Evolutionary conservation across 2,329 filamentous ascomycete genomes (phyloP).

Genomic region (Claviceps citrina): DNA sequence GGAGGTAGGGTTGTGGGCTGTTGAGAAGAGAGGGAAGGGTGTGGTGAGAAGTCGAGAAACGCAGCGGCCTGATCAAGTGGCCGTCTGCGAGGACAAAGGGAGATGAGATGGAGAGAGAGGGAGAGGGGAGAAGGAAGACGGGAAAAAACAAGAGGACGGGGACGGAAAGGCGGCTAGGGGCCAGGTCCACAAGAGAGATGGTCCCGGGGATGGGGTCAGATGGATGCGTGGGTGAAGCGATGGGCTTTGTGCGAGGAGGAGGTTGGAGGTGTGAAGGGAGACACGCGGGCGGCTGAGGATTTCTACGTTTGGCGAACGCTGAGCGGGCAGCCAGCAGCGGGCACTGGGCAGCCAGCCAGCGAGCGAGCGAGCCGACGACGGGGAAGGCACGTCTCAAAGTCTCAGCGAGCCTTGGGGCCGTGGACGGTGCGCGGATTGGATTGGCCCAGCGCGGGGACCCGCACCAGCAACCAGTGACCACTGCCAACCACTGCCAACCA

Average conservation of each 20-base stretch:
- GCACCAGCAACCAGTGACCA: no score
- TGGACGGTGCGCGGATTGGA: no score
- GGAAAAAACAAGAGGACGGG: constrained; percentile 13
- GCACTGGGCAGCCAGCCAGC: no score
- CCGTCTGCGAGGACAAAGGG: constrained; percentile 24
- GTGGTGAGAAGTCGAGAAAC: constrained; percentile 10
- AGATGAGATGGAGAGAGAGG: no score
- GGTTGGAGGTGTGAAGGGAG: constrained; percentile 4
- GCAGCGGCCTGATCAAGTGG: constrained; percentile 6
- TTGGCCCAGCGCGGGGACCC: no score
- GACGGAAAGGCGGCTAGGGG: constrained; percentile 9
- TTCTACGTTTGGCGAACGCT: no score
- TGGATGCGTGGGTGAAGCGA: constrained; percentile 15
- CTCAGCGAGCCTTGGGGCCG: no score
- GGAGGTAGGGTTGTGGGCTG: constrained; percentile 30
- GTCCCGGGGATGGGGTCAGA: constrained; percentile 15
- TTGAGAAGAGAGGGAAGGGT: constrained; percentile 38
- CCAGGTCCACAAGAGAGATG: constrained; percentile 17
- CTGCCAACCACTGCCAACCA: no score
- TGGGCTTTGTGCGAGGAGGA: constrained; percentile 5
- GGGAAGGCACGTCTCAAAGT: no score
- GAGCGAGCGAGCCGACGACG: no score
- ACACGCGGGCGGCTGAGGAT: no score
- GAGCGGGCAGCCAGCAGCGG: no score
- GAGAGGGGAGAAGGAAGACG: constrained; percentile 15